Percentiles rank a stretch among this genome's conserved stretches.
Conservation (phyloP, 257 asterid species). For the Przewalskia tangutica region DNA sequence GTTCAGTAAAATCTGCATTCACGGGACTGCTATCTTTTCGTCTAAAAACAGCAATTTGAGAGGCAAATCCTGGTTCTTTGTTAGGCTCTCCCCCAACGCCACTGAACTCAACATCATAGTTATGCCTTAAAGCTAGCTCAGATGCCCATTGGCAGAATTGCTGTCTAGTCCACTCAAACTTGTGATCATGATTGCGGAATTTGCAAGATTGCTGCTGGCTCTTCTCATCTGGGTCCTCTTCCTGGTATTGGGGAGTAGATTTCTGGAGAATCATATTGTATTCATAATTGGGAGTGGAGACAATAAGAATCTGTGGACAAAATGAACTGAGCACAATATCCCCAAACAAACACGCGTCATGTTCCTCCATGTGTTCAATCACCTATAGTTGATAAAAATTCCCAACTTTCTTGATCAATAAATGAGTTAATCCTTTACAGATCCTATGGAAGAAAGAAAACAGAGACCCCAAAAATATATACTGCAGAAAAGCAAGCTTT, state of each 20-base stretch:
- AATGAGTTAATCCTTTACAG: not conserved
- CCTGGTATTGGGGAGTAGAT: slow-evolving; percentile 43
- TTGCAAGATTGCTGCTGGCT: slow-evolving; percentile 38
- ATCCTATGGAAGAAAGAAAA: not conserved
- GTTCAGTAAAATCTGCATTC: slow-evolving; percentile 18
- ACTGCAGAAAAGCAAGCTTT: not conserved
- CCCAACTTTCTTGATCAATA: not conserved
- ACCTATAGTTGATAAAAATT: slow-evolving; percentile 37
- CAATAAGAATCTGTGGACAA: slow-evolving; percentile 63
- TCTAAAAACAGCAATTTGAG: slow-evolving; percentile 84
- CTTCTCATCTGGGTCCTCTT: slow-evolving; percentile 62
- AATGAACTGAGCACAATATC: slow-evolving; percentile 55
- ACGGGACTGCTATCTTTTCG: slow-evolving; percentile 22
- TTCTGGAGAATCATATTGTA: slow-evolving; percentile 81
- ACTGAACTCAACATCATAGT: slow-evolving; percentile 56
- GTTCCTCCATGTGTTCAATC: slow-evolving; percentile 94
- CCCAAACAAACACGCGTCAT: slow-evolving; percentile 71
- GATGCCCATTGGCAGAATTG: slow-evolving; percentile 77
- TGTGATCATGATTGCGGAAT: slow-evolving; percentile 92
- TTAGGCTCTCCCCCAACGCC: slow-evolving; percentile 77
- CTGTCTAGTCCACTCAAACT: slow-evolving; percentile 88
- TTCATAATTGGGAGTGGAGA: slow-evolving; percentile 93
- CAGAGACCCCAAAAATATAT: not conserved
- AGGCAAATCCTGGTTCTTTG: slow-evolving; percentile 84
- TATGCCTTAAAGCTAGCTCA: slow-evolving; percentile 45